Base-by-base conservation (phyloP, 768 basidiomycete genomes). In the Crucibulum laeve region DNA sequence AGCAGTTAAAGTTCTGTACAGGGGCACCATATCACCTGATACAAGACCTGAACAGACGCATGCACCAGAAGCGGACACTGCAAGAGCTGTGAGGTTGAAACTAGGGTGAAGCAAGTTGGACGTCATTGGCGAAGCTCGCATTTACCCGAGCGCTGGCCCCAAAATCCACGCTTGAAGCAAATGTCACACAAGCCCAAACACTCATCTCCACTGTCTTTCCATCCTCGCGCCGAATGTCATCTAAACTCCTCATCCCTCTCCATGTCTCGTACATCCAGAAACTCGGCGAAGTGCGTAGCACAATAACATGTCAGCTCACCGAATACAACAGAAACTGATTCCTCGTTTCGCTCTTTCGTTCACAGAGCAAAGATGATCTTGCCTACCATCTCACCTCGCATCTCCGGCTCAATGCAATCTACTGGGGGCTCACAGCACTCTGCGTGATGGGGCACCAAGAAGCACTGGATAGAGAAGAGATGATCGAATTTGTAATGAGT, bases 341-440 rank as follows among this genome's bases (percentile, higher is more conserved):
- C 7, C 15, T 23, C 1, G 17, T 25, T 48, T 11, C 21, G 11
- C 25, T 22, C 28, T 40, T 36, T 38, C 18, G 25, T 21, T 4
- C 8, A n/a, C 54, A 88, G 88, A 84, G 71, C 64, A 84, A 85
- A 45, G 81, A 91, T 69, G 91, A 92, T 51, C 74, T 96, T 14
- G 73, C 77, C 1, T 95, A 95, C 65, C 91, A 95, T 60, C 73
- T 95, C 15, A 94, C 94, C 0, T 74, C 92, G 10, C 96, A 99
- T 63, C 76, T 98, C 5, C 87, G 95, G 5, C 71, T 99, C 64
- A 98, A 97, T 61, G 95, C 93, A 2, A 73, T 98, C 5, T 99
- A 96, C 63, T 99, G 96, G 96, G 96, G 92, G 5, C 69, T 93
- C 30, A 91, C 87, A 0, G 92, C 96, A 0, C 68, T 95, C 2